Evolutionary conservation across 768 basidiomycete genomes (phyloP).

Genomic region (Podaxis sp.): DNA sequence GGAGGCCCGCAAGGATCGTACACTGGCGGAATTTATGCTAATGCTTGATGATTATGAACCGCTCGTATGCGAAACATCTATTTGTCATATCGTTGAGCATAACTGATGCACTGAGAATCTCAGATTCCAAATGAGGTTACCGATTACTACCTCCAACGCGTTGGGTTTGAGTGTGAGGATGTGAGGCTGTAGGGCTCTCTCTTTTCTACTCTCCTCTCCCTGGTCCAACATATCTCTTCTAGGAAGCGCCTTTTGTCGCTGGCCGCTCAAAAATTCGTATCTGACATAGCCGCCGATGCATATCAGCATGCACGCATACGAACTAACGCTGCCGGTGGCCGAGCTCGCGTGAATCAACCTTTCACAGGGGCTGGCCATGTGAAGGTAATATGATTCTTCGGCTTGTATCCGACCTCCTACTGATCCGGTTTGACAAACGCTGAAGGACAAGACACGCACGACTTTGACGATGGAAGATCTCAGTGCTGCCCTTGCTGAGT

Average conservation of each 20-base stretch:
- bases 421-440: neutral
- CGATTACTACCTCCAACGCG: slow-evolving; percentile 93
- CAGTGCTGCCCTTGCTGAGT: slow-evolving; percentile 89
- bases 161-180: slow-evolving; percentile 95
- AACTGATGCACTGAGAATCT: neutral
- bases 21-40: slow-evolving; percentile 88
- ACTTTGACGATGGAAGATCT: slow-evolving; percentile 98
- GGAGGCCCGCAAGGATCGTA: slow-evolving; percentile 85
- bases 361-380: slow-evolving; percentile 56
- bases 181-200: slow-evolving; percentile 65
- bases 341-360: slow-evolving; percentile 62
- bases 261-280: slow-evolving; percentile 97
- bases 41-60: slow-evolving; percentile 98
- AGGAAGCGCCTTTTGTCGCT: slow-evolving; percentile 94
- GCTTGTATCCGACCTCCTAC: neutral
- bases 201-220: neutral
- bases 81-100: neutral
- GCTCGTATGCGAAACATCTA: slow-evolving; percentile 50
- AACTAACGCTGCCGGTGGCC: slow-evolving; percentile 79
- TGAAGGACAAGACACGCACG: slow-evolving; percentile 86
- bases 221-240: slow-evolving; percentile 8
- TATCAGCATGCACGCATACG: slow-evolving; percentile 97
- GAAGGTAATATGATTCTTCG: slow-evolving; percentile 44
- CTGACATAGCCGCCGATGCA: slow-evolving; percentile 94
- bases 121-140: slow-evolving; percentile 98